A percentile compares a stretch with the other conserved stretches of the same genome.
Conservation (phyloP, 2,329 filamentous ascomycete species). For the Colletotrichum noveboracense region DNA sequence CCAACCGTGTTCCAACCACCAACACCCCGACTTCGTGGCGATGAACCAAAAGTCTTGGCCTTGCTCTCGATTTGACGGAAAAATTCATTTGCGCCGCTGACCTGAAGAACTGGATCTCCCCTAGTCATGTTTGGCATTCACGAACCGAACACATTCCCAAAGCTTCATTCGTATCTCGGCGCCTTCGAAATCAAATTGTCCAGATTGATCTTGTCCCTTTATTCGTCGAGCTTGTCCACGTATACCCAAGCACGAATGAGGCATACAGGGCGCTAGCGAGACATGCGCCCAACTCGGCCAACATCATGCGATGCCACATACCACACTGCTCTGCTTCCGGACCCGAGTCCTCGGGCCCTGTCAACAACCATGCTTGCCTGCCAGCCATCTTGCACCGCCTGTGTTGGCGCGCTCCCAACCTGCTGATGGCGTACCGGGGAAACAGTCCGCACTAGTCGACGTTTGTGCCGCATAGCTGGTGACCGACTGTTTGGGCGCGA, state of each 20-base stretch:
- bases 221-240: not conserved
- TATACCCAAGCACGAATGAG: not conserved
- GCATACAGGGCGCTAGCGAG: not conserved
- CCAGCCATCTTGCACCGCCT: not conserved
- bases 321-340: not conserved
- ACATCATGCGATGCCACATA: constrained; percentile 14
- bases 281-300: not conserved
- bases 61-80: constrained; percentile 13
- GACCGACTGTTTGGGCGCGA: not conserved
- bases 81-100: constrained; percentile 13
- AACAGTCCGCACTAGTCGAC: not conserved
- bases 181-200: not conserved
- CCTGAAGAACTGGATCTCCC: not conserved
- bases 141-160: not conserved
- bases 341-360: constrained; percentile 14
- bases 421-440: not conserved
- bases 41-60: constrained; percentile 7
- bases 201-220: not conserved
- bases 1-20: not conserved
- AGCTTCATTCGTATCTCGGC: not conserved
- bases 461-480: not conserved
- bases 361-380: not conserved
- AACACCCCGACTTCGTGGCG: not conserved
- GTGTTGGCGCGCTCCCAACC: not conserved
- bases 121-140: not conserved